Percentiles rank a stretch among this genome's conserved stretches.
Evolutionary conservation across 805 yeast species (phyloP).

Genomic region (Kluyveromyces aestuarii): DNA sequence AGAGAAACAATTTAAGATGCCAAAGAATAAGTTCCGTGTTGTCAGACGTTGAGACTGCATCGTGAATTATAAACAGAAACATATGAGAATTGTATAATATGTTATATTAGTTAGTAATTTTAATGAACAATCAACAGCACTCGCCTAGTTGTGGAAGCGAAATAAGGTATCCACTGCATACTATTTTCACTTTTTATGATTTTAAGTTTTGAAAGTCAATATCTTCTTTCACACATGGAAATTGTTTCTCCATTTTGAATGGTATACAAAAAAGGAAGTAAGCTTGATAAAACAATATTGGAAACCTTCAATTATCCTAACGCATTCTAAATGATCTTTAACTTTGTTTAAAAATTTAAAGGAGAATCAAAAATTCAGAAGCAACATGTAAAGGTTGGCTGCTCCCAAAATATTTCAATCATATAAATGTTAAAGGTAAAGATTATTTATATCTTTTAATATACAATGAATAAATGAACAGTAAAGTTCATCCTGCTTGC

Average conservation of each 20-base stretch:
- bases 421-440: no score
- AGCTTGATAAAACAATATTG: not conserved
- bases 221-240: not conserved
- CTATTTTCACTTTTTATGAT: not conserved
- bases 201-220: not conserved
- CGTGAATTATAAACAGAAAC: not conserved
- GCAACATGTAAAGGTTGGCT: no score
- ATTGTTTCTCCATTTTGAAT: no score
- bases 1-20: slow-evolving; percentile 23
- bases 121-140: no score
- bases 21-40: slow-evolving; percentile 26
- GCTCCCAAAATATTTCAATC: no score
- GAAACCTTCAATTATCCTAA: no score
- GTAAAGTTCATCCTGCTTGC: not conserved
- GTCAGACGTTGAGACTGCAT: slow-evolving; percentile 21
- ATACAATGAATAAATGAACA: not conserved
- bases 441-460: no score
- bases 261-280: not conserved
- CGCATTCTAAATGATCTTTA: no score
- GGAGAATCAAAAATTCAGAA: no score
- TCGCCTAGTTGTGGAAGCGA: no score
- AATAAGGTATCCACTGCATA: no score
- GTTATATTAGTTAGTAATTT: not conserved
- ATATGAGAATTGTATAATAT: not conserved
- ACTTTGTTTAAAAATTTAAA: no score